Evolutionary conservation across 495 filamentous ascomycete genomes (phyloP).

Genomic region (Pyrenopolyporus hunteri): DNA sequence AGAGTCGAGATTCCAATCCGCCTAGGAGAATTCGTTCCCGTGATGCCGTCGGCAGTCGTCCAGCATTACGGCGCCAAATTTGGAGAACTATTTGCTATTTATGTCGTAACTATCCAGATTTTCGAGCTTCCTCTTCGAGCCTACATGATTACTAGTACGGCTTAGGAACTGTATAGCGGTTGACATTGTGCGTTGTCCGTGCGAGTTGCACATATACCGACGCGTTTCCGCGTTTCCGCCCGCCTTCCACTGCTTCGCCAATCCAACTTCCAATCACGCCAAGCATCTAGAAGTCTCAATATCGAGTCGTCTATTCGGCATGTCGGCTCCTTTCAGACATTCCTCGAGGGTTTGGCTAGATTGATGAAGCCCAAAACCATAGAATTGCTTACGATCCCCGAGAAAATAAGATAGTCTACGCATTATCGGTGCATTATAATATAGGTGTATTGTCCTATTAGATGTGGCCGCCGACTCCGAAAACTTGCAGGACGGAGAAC

Average conservation of each 20-base stretch:
- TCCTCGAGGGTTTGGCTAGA: constrained; percentile 5
- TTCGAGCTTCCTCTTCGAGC: constrained; percentile 39
- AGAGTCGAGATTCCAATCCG: constrained; percentile 24
- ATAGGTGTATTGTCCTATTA: too few relatives aligned
- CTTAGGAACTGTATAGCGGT: constrained; percentile 12
- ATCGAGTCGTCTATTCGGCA: not conserved
- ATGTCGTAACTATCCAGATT: constrained; percentile 12
- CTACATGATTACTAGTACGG: constrained; percentile 36
- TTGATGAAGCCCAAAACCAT: constrained; percentile 19
- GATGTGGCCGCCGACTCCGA: too few relatives aligned
- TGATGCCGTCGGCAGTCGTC: constrained; percentile 35
- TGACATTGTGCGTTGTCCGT: constrained; percentile 5
- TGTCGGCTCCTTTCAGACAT: not conserved
- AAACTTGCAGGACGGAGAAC: not conserved
- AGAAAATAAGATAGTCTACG: not conserved
- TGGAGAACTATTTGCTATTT: constrained; percentile 34
- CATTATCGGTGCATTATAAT: too few relatives aligned
- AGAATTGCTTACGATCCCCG: constrained; percentile 13
- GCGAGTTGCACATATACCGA: constrained; percentile 17
- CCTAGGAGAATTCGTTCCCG: constrained; percentile 27
- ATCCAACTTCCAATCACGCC: constrained; percentile 14
- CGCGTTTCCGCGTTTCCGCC: constrained; percentile 32
- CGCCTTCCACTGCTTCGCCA: constrained; percentile 26
- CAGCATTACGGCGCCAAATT: constrained; percentile 23
- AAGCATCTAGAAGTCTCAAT: constrained; percentile 16